Conservation (phyloP, 2,329 filamentous ascomycete genomes). For the Penicillium fuscoglaucum region DNA sequence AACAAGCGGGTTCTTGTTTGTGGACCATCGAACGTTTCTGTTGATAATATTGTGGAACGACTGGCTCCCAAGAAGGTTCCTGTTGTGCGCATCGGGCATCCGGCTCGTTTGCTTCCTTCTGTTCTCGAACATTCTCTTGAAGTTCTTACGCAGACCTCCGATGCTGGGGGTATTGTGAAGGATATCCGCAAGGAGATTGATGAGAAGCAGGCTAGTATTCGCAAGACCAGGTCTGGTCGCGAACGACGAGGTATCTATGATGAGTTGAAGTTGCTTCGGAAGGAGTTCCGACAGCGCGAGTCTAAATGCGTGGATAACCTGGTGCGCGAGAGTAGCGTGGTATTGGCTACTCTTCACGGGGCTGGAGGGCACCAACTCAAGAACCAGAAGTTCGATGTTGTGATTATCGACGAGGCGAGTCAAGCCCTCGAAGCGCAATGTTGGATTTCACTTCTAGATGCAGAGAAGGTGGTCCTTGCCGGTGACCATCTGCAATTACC, state of each 20-base stretch:
- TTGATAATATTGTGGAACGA: conserved; percentile 96
- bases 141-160: conserved; percentile 83
- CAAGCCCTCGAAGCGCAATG: conserved; percentile 96
- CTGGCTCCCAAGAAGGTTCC: conserved; percentile 80
- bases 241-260: conserved; percentile 80
- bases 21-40: conserved; percentile 92
- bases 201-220: conserved; percentile 80
- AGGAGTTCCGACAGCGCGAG: conserved; percentile 86
- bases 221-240: conserved; percentile 77
- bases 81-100: conserved; percentile 88
- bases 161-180: conserved; percentile 82
- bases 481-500: conserved; percentile 94
- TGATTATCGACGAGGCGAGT: conserved; percentile 93
- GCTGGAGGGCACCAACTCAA: conserved; percentile 82
- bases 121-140: conserved; percentile 90
- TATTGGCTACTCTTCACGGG: conserved; percentile 89
- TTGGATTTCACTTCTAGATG: conserved; percentile 84
- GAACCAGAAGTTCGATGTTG: conserved; percentile 81
- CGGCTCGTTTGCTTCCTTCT: conserved; percentile 82
- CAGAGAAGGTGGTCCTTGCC: conserved; percentile 81
- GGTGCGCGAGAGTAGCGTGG: conserved; percentile 76
- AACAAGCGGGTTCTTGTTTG: conserved; percentile 82
- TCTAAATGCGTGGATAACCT: conserved; percentile 75
- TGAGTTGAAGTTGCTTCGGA: conserved; percentile 80
- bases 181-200: conserved; percentile 94